phyloP scores from a whole-genome alignment of 1,139 yeast genomes.

The Kluyveromyces sp. region DNA sequence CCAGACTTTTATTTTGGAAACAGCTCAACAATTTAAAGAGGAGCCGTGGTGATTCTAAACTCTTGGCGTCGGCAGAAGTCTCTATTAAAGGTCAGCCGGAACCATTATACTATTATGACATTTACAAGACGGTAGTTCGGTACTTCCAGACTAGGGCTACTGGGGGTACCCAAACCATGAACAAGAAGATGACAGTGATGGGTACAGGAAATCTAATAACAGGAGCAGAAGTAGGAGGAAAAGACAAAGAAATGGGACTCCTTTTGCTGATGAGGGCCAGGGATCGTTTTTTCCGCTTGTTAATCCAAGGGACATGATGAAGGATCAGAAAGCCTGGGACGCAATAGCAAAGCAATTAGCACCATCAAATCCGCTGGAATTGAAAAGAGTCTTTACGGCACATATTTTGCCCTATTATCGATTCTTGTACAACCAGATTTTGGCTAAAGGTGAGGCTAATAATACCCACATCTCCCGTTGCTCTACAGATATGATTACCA shows the following conservation, averaged over 20 bases:
- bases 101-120: slow-evolving; percentile 43
- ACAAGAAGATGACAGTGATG: slow-evolving; percentile 1
- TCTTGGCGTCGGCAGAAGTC: slow-evolving; percentile 1
- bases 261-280: slow-evolving; percentile 2
- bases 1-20: slow-evolving; percentile 52
- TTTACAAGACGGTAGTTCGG: slow-evolving; percentile 40
- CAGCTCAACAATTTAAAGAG: slow-evolving; percentile 51
- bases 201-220: not conserved
- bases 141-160: slow-evolving; percentile 1
- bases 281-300: not conserved
- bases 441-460: slow-evolving; percentile 6
- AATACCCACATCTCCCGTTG: slow-evolving; percentile 10
- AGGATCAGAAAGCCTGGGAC: slow-evolving; percentile 30
- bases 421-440: slow-evolving; percentile 29
- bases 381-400: slow-evolving; percentile 27
- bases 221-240: not conserved
- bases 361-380: not conserved
- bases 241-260: slow-evolving; percentile 4
- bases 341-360: slow-evolving; percentile 23
- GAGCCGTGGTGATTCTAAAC: slow-evolving; percentile 27
- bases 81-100: slow-evolving; percentile 8
- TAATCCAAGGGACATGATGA: slow-evolving; percentile 7
- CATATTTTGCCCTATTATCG: slow-evolving; percentile 40
- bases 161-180: not conserved
- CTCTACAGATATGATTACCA: slow-evolving; percentile 23